A percentile compares a stretch with the other conserved stretches of the same genome.
These are phyloP conservation scores for Quercus berberidifolia DNA, from an alignment of 306 rosid species.

Conservation along the genomic window DNA sequence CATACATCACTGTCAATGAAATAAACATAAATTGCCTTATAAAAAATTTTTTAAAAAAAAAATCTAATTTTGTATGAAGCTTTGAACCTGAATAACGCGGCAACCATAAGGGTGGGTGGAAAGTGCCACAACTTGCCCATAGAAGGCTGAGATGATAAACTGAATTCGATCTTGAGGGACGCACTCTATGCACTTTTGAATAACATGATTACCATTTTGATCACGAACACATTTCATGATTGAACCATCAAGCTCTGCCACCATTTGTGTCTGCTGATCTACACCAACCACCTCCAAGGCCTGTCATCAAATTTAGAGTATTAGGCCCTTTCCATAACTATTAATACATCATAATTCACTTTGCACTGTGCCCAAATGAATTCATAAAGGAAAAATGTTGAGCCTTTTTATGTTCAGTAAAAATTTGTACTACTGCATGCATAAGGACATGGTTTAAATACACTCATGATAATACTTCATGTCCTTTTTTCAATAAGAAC, in stretches of 20 bases:
- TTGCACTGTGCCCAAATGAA: not conserved
- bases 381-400: not conserved
- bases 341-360: not conserved
- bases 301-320: conserved; percentile 40
- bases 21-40: not conserved
- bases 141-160: conserved; percentile 83
- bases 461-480: conserved; percentile 8
- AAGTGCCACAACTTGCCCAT: conserved; percentile 89
- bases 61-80: not conserved
- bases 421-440: conserved; percentile 17
- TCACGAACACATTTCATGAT: conserved; percentile 91
- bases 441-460: conserved; percentile 12
- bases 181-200: conserved; percentile 91
- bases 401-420: not conserved
- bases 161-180: conserved; percentile 86
- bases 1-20: conserved; percentile 4
- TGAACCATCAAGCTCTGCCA: conserved; percentile 82
- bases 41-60: no score
- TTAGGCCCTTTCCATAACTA: not conserved
- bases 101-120: conserved; percentile 99
- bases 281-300: conserved; percentile 85
- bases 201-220: conserved; percentile 96
- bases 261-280: conserved; percentile 85
- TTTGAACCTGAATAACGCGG: conserved; percentile 89
- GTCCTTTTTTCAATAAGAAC: not conserved